Evolutionary conservation across 2,329 filamentous ascomycete species (phyloP).

Genomic region (Xylaria sp.): DNA sequence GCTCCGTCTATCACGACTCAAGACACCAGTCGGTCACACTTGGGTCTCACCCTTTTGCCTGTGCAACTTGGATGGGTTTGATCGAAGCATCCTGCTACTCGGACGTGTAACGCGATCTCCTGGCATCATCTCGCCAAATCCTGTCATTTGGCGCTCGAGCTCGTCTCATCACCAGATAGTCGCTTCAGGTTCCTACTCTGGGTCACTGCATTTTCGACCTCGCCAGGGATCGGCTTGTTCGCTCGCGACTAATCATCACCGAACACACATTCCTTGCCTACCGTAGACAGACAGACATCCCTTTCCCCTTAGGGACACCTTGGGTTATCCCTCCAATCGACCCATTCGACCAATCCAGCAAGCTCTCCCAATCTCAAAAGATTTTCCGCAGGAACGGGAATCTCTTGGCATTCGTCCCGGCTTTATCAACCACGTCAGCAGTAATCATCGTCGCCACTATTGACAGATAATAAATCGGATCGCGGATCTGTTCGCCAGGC

Average conservation of each 20-base stretch:
- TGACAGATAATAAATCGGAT: slow-evolving; percentile 5
- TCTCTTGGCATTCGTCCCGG: slow-evolving; percentile 18
- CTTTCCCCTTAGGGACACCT: slow-evolving; percentile 16
- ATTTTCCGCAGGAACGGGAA: slow-evolving; percentile 31
- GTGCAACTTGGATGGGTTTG: slow-evolving; percentile 19
- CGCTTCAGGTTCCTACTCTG: slow-evolving; percentile 3
- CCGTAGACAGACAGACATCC: slow-evolving; percentile 14
- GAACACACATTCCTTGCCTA: slow-evolving; percentile 20
- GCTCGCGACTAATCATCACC: background rate
- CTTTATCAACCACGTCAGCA: slow-evolving; percentile 26
- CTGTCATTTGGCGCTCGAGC: slow-evolving; percentile 17
- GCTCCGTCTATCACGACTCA: background rate
- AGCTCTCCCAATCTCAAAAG: slow-evolving; percentile 16
- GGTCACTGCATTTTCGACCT: slow-evolving; percentile 17
- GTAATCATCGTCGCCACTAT: slow-evolving; percentile 17
- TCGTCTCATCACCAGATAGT: slow-evolving; percentile 12
- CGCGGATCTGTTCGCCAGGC: background rate
- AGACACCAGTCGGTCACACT: slow-evolving; percentile 18
- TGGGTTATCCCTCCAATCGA: slow-evolving; percentile 15
- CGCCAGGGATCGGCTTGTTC: background rate
- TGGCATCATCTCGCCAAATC: slow-evolving; percentile 24
- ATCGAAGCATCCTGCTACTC: slow-evolving; percentile 20
- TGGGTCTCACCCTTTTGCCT: slow-evolving; percentile 24
- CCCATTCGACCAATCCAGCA: slow-evolving; percentile 25
- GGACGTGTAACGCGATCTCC: slow-evolving; percentile 21